Percentiles rank a stretch among this genome's conserved stretches.
phyloP scores from a whole-genome alignment of 176 grass and related monocot species.

The Thalia dealbata region DNA sequence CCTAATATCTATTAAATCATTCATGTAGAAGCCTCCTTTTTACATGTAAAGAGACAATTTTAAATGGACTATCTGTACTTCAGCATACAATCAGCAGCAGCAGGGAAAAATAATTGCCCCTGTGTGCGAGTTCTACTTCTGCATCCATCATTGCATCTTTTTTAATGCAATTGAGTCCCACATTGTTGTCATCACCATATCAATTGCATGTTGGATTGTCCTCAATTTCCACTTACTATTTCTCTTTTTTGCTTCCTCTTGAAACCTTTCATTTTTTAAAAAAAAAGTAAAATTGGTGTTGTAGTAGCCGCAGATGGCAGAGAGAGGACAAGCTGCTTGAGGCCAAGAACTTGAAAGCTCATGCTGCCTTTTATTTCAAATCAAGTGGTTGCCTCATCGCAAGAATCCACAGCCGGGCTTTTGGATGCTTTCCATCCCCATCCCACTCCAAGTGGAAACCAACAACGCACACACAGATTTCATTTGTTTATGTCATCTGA shows the following conservation, averaged over 20 bases:
- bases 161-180: background rate
- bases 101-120: background rate
- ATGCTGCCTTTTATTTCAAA: background rate
- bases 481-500: background rate
- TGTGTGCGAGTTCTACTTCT: background rate
- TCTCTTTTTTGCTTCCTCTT: background rate
- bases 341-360: background rate
- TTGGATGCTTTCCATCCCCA: background rate
- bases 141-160: background rate
- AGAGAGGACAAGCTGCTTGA: conserved; percentile 5
- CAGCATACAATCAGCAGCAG: background rate
- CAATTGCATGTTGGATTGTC: background rate
- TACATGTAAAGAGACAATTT: background rate
- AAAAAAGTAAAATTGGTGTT: too few species aligned
- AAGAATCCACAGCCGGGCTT: background rate
- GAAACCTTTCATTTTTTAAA: too few species aligned
- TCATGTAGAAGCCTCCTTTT: background rate
- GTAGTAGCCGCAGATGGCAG: background rate
- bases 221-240: background rate
- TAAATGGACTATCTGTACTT: background rate
- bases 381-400: background rate
- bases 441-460: background rate
- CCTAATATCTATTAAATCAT: too few species aligned
- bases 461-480: background rate
- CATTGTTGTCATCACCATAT: background rate